A percentile compares a stretch with the other conserved stretches of the same genome.
These are phyloP conservation scores for Fusarium sambucinum DNA, from an alignment of 2,329 filamentous ascomycete species.

Conservation along the genomic window DNA sequence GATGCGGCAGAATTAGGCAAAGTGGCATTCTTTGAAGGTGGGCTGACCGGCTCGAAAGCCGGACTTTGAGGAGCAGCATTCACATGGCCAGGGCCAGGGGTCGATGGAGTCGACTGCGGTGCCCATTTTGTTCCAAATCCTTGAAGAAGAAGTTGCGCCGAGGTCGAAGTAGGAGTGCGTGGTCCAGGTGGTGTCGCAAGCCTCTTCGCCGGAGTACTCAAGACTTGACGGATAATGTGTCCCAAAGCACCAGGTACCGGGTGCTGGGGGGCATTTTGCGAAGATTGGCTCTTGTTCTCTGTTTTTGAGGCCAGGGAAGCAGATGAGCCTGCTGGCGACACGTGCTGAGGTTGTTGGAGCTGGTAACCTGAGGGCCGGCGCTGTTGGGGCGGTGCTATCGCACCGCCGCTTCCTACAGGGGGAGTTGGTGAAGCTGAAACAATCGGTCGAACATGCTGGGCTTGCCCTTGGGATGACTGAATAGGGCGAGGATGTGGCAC, in stretches of 20 bases:
- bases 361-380: constrained; percentile 52
- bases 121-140: constrained; percentile 70
- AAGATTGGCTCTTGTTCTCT: constrained; percentile 46
- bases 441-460: constrained; percentile 48
- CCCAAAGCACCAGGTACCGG: constrained; percentile 56
- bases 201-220: constrained; percentile 52
- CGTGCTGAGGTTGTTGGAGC: constrained; percentile 49
- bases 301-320: constrained; percentile 44
- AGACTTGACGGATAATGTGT: constrained; percentile 57
- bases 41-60: constrained; percentile 70
- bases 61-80: constrained; percentile 62
- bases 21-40: constrained; percentile 58
- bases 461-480: constrained; percentile 49
- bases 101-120: constrained; percentile 68
- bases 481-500: constrained; percentile 53
- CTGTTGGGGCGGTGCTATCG: constrained; percentile 50
- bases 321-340: constrained; percentile 44
- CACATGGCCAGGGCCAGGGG: constrained; percentile 59
- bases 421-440: constrained; percentile 51
- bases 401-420: constrained; percentile 37
- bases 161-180: constrained; percentile 53
- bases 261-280: constrained; percentile 50
- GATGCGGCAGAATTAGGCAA: constrained; percentile 51
- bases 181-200: constrained; percentile 51
- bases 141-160: constrained; percentile 48